Percentiles rank a stretch among this genome's conserved stretches.
Evolutionary conservation across 2,329 filamentous ascomycete species (phyloP).

Genomic region (Cercospora sesami): DNA sequence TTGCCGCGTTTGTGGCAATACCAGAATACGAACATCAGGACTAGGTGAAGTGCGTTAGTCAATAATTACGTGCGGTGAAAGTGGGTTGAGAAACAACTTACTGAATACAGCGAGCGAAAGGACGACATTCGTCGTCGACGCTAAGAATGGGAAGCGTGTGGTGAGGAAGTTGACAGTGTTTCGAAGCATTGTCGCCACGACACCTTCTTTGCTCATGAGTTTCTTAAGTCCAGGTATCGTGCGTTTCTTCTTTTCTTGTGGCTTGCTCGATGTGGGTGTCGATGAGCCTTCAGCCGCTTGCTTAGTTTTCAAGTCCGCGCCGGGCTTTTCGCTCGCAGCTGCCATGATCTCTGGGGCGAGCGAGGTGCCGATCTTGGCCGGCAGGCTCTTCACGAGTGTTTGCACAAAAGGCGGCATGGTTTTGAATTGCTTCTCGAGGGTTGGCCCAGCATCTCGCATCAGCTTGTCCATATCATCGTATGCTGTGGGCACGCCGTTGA

Average conservation of each 20-base stretch:
- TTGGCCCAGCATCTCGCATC: slow-evolving; percentile 62
- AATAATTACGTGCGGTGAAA: background rate
- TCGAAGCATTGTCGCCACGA: slow-evolving; percentile 77
- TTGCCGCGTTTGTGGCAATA: slow-evolving; percentile 95
- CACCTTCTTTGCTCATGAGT: slow-evolving; percentile 81
- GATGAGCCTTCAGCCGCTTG: slow-evolving; percentile 44
- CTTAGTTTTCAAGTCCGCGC: slow-evolving; percentile 45
- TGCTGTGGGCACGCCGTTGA: slow-evolving; percentile 89
- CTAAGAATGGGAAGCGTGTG: slow-evolving; percentile 82
- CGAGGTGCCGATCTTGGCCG: slow-evolving; percentile 73
- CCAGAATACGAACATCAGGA: slow-evolving; percentile 92
- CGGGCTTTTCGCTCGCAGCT: slow-evolving; percentile 70
- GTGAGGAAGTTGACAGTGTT: slow-evolving; percentile 90
- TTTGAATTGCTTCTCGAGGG: slow-evolving; percentile 63
- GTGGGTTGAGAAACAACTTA: slow-evolving; percentile 50
- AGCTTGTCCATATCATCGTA: slow-evolving; percentile 81
- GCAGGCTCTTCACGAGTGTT: slow-evolving; percentile 81
- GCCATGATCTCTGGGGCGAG: slow-evolving; percentile 82
- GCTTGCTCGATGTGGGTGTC: slow-evolving; percentile 23
- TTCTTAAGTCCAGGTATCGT: slow-evolving; percentile 73
- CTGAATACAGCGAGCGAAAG: slow-evolving; percentile 86
- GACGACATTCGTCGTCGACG: slow-evolving; percentile 81
- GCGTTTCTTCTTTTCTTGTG: slow-evolving; percentile 48
- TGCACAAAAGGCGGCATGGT: slow-evolving; percentile 75
- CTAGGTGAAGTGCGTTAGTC: slow-evolving; percentile 46